Base-by-base conservation (phyloP, 352 stramenopile genomes). In the Phytophthora crassamura region DNA sequence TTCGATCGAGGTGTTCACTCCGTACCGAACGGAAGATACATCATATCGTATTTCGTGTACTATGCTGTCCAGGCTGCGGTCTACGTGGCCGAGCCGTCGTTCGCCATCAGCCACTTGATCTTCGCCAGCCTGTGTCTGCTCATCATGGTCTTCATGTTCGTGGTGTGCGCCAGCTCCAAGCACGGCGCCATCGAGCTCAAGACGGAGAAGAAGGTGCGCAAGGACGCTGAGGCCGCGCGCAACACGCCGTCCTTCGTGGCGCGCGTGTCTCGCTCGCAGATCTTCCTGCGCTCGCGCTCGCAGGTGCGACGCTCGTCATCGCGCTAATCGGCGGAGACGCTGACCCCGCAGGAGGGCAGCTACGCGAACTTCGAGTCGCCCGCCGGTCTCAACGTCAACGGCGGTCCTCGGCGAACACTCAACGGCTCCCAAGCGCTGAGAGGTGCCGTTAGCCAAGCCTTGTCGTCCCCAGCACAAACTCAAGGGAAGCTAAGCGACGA, bases 331-430 rank as follows among this genome's bases (percentile, higher is more conserved):
- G 32, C 47, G 42, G 40, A 52, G 15, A 69, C 71, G 18, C 59
- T 72, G 32, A 90, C 83, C 15, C 80, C 80, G 2, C 73, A 79
- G 14, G 80, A 93, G 39, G 80, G 69, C 54, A 76, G 73, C 35
- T 95, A 95, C 68, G 77, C 91, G 58, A 88, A 91, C 66, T 94
- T 94, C 52, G 84, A 93, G 60, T 93, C 88, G 35, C 88, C 88
- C 7, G 68, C 72, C 2, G 68, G 59, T 12, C 52, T 70, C 36
- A 70, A 68, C 46, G 45, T 64, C 28, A 77, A 72, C 53, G 67
- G 67, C 46, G 63, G 56, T n/a, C 56, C 52, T 18, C 64, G 64
- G 20, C 68, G 72, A 41, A 72, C 64, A 60, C 68, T 77, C n/a
- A 80, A 80, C 53, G 64, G 68, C 16, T 77, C 69, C 9, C 50